Evolutionary conservation across 2,329 filamentous ascomycete species (phyloP).

Genomic region (Thermomyces lanuginosus): DNA sequence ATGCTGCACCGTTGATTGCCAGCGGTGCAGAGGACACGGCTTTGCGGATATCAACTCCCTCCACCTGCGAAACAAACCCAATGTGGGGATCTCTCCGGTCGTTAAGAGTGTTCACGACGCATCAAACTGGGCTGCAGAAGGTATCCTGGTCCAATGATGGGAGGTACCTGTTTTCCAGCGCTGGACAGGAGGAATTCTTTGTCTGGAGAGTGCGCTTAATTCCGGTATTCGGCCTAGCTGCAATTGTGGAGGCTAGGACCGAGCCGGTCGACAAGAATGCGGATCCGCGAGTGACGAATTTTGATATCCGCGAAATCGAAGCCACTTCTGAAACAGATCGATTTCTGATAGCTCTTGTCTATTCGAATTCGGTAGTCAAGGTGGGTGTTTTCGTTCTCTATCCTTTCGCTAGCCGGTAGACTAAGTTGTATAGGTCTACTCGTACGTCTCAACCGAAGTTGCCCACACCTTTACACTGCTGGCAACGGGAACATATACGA

Average conservation of each 20-base stretch:
- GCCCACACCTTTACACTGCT: constrained; percentile 26
- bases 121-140: constrained; percentile 70
- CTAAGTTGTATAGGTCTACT: constrained; percentile 31
- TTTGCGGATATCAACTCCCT: constrained; percentile 48
- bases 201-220: constrained; percentile 54
- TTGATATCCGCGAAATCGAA: constrained; percentile 40
- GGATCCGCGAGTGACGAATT: constrained; percentile 52
- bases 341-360: constrained; percentile 52
- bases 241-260: constrained; percentile 37
- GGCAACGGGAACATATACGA: constrained; percentile 45
- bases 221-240: constrained; percentile 36
- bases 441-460: constrained; percentile 15
- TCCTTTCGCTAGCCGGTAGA: constrained; percentile 17
- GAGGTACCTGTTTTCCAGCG: constrained; percentile 65
- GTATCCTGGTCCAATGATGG: constrained; percentile 55
- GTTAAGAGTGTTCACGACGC: constrained; percentile 52
- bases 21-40: constrained; percentile 56
- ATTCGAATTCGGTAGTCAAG: constrained; percentile 71
- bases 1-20: constrained; percentile 33
- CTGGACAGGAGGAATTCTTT: constrained; percentile 75
- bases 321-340: constrained; percentile 10
- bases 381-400: constrained; percentile 29
- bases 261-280: no score
- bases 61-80: constrained; percentile 7
- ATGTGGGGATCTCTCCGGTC: constrained; percentile 28